Percentiles rank a stretch among this genome's conserved stretches.
Conservation (phyloP, 2,329 filamentous ascomycete species). For the Rugonectria rugulosa region DNA sequence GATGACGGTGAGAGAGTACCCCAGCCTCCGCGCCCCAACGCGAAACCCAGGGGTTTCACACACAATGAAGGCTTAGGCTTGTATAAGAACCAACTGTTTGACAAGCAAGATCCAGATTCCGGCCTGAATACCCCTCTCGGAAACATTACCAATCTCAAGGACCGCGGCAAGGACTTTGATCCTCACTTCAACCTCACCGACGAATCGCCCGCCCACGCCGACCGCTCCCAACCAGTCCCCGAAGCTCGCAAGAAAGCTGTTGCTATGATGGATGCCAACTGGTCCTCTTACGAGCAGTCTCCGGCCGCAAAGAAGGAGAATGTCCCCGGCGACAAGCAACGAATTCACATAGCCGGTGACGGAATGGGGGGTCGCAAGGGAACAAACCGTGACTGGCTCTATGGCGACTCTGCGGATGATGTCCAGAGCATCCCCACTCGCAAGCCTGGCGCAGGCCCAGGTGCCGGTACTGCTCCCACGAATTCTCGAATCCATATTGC, state of each 20-base stretch:
- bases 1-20: conserved; percentile 73
- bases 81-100: conserved; percentile 80
- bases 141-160: conserved; percentile 75
- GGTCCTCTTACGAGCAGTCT: conserved; percentile 64
- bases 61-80: conserved; percentile 73
- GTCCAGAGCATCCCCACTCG: conserved; percentile 42
- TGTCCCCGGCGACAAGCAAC: conserved; percentile 24
- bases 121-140: conserved; percentile 59
- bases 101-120: conserved; percentile 59
- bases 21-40: conserved; percentile 53
- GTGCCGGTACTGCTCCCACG: conserved; percentile 14
- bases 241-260: conserved; percentile 73
- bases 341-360: conserved; percentile 62
- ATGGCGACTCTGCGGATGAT: conserved; percentile 55
- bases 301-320: conserved; percentile 43
- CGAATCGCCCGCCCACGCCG: conserved; percentile 60
- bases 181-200: conserved; percentile 81
- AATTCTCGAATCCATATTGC: conserved; percentile 51
- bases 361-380: conserved; percentile 71
- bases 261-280: conserved; percentile 75
- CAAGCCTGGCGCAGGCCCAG: conserved; percentile 39
- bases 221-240: conserved; percentile 54
- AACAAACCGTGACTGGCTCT: conserved; percentile 63
- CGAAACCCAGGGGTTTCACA: conserved; percentile 59
- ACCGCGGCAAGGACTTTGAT: conserved; percentile 79